phyloP scores from a whole-genome alignment of 768 basidiomycete species.

The Cantharellus anzutake region DNA sequence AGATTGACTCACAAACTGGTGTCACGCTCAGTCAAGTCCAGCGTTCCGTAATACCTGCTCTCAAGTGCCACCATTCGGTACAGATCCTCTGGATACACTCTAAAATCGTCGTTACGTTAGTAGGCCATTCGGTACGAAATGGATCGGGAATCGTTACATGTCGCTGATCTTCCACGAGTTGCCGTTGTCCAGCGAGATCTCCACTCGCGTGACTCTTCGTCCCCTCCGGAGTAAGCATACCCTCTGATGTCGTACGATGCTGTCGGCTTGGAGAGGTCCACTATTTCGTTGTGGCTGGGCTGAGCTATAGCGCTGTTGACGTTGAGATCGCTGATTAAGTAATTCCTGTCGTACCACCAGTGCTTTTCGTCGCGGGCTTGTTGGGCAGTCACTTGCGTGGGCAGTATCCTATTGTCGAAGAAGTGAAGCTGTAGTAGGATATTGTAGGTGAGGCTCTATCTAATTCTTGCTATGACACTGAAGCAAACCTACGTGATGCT shows the following conservation, averaged over 20 bases:
- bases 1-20: conserved; percentile 24
- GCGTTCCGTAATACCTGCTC: conserved; percentile 27
- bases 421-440: conserved; percentile 2
- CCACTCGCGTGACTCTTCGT: conserved; percentile 35
- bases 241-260: conserved; percentile 27
- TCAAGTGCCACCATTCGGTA: conserved; percentile 10
- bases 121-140: not conserved
- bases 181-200: conserved; percentile 37
- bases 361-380: conserved; percentile 29
- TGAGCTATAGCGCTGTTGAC: conserved; percentile 37
- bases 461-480: not conserved
- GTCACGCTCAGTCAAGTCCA: conserved; percentile 31
- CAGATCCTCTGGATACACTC: not conserved
- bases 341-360: conserved; percentile 39
- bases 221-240: conserved; percentile 49
- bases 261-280: conserved; percentile 10
- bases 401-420: conserved; percentile 44
- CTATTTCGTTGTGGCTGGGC: conserved; percentile 34
- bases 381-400: conserved; percentile 31
- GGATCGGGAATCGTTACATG: conserved; percentile 9
- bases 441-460: not conserved
- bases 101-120: not conserved
- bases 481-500: conserved; percentile 27
- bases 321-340: conserved; percentile 30
- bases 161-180: conserved; percentile 27